Evolutionary conservation across 768 basidiomycete species (phyloP).

Genomic region (Phylloporus arenicola): DNA sequence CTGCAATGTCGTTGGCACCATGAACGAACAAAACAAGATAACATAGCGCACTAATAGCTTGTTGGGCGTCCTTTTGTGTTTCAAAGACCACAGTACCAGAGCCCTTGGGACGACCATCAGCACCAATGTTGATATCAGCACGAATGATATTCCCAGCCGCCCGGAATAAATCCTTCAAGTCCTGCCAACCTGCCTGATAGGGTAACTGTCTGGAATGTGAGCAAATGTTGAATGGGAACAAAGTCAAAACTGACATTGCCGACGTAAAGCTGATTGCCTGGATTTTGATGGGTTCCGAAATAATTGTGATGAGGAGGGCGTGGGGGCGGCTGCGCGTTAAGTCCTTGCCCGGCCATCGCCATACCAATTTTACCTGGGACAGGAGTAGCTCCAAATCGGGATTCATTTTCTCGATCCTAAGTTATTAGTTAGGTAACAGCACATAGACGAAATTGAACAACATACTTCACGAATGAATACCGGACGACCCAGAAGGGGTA

Average conservation of each 20-base stretch:
- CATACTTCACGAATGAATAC: conserved; percentile 94
- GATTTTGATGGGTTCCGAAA: conserved; percentile 50
- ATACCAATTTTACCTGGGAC: conserved; percentile 95
- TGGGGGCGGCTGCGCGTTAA: conserved; percentile 74
- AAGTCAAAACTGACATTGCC: conserved; percentile 63
- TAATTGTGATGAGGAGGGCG: conserved; percentile 78
- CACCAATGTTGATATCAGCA: conserved; percentile 91
- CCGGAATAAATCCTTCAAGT: conserved; percentile 95
- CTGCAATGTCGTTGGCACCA: conserved; percentile 36
- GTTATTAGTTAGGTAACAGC: neutral
- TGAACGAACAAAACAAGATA: neutral
- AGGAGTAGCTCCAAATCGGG: conserved; percentile 91
- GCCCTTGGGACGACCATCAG: conserved; percentile 90
- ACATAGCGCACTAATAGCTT: conserved; percentile 74
- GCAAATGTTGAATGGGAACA: neutral
- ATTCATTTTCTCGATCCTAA: conserved; percentile 94
- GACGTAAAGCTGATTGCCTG: conserved; percentile 91
- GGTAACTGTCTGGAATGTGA: conserved; percentile 56
- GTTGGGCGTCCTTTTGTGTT: conserved; percentile 81
- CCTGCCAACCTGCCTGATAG: conserved; percentile 98
- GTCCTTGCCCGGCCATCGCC: conserved; percentile 91
- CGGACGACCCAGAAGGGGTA: conserved; percentile 84
- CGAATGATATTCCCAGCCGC: conserved; percentile 92
- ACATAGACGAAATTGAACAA: neutral
- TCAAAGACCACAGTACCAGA: conserved; percentile 98